These are phyloP conservation scores for Solanum corneliomulleri DNA, from an alignment of 257 asterid species.

Conservation along the genomic window DNA sequence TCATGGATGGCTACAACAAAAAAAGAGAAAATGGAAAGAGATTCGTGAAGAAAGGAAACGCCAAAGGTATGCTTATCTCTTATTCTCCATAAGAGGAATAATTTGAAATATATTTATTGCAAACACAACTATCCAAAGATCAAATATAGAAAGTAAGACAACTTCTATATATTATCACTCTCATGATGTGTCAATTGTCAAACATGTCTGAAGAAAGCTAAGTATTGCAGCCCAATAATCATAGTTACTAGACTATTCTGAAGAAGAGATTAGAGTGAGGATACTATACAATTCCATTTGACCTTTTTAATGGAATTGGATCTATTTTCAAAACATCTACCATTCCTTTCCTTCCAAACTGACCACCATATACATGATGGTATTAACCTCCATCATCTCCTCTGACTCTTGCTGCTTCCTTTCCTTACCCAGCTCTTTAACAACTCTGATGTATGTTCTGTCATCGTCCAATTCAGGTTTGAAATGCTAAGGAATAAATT, in stretches of 20 bases:
- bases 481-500: too few species aligned
- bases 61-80: slow-evolving; percentile 40
- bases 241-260: not conserved
- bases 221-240: not conserved
- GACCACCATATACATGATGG: too few species aligned
- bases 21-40: slow-evolving; percentile 93
- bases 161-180: not conserved
- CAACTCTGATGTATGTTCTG: too few species aligned
- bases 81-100: not conserved
- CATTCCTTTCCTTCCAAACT: too few species aligned
- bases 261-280: not conserved
- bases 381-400: too few species aligned
- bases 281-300: too few species aligned
- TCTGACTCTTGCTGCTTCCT: too few species aligned
- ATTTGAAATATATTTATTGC: not conserved
- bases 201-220: not conserved
- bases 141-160: not conserved
- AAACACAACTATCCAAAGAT: not conserved
- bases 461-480: too few species aligned
- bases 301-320: too few species aligned
- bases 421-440: too few species aligned
- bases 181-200: not conserved
- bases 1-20: slow-evolving; percentile 88
- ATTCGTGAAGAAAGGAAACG: slow-evolving; percentile 75
- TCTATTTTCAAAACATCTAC: too few species aligned